Base-by-base conservation (phyloP, 2,329 filamentous ascomycete species). In the Bipolaris gigantea region DNA sequence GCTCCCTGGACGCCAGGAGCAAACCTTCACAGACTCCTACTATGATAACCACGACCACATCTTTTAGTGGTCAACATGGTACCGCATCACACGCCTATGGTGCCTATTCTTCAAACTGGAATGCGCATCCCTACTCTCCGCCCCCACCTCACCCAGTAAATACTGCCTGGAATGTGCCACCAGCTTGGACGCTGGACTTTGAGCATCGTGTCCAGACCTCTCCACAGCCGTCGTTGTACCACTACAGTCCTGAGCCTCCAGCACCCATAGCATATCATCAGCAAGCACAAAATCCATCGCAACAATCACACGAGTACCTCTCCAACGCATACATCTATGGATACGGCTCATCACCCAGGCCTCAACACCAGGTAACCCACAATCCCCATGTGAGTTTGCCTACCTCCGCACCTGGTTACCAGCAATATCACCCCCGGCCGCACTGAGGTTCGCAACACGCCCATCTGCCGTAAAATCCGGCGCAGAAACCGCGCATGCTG, bases 371-470 rank as follows among this genome's bases (percentile, higher is more conserved):
- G 21, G 23, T 38, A 49, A 42, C 54, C 41, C 46, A 48, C 48
- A 53, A 53, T 38, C 53, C 49, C 41, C 61, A 53, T 48, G 57
- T 61, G 59, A 65, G 62, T 60, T 39, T 62, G 46, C 60, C 62
- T 39, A 57, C 48, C 34, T 57, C 54, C 16, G 46, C 51, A 27
- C 53, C 56, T 25, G 56, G 55, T 34, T 41, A 58, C 6, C 59
- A 50, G 45, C 44, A 19, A 23, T 42, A 54, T 10, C 49, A 52
- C 18, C 46, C 38, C 53, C 40, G 42, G 33, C 50, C 57, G 36
- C 48, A 53, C 50, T 60, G 53, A 62, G 50, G 55, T 46, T 34
- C 30, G 39, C 35, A 43, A 41, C 48, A 33, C 48, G 45, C 43
- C 50, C 47, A 55, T 41, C 48, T 51, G 19, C 41, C 27, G 42